Base-by-base conservation (phyloP, 148 eudicot species). In the Tetragonia tetragonoides region DNA sequence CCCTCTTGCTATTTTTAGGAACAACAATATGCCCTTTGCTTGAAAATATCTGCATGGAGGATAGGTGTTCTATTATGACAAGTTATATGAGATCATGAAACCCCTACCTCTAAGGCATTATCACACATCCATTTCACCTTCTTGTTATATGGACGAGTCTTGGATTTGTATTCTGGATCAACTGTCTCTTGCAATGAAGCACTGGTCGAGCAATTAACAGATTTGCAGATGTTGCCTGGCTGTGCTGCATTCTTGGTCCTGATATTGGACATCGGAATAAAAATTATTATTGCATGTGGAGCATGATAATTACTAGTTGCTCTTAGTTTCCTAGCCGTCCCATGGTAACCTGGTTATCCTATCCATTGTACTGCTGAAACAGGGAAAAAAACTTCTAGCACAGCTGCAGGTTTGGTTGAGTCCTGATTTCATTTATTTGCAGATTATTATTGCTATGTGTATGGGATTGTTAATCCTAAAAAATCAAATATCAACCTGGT, bases 181-280 rank as follows among this genome's bases (percentile, higher is more conserved):
- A 64, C 56, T 68, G 81, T 80, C 65, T 77, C 82, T 54, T 70
- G 80, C 80, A 77, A 75, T 68, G 76, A 63, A 57, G 81, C 74
- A 79, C 74, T 76, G 82, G n/a, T 79, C 78, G 67, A 68, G 42
- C 65, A 28, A 28, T 70, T 38, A 73, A 70, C 68, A 56, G 68
- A 70, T 80, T 84, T 83, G 75, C 77, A 73, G 65, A 59, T 79
- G 68, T 67, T 84, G 59, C 81, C 75, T 74, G 81, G 70, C 23
- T 83, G 86, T 68, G 82, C 60, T 79, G 66, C 65, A 64, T 81
- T 86, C 77, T 78, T 89, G 81, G 81, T 89, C 87, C 97, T 87
- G 86, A 66, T 85, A 78, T 68, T 70, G 66, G 16, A n/a, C 73
- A 75, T 23, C 21, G 21, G 7, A 12, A 20, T 12, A 49, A 49